Evolutionary conservation across 2,329 filamentous ascomycete genomes (phyloP), one percentile per base, ranked within the genome.

Genomic region (Sporothrix phasma): DNA sequence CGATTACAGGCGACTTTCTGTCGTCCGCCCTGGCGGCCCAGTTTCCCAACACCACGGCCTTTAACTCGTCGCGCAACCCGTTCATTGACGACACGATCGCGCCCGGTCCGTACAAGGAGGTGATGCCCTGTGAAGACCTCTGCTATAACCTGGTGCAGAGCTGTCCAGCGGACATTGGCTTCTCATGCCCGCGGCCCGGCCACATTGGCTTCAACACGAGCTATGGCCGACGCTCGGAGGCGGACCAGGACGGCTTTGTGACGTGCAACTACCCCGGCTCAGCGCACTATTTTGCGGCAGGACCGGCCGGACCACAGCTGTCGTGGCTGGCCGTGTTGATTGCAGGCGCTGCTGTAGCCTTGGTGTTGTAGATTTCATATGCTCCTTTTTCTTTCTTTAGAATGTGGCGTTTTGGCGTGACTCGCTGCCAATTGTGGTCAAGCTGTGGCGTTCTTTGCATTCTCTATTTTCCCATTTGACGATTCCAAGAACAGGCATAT

Each of bases 81-180:
- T 76, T 84, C 56, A 94, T 97, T 69, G 92, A 97, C 71, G 70
- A 78, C 2, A 69, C 77, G 0, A 85, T 97, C 65, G 76, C 81
- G 67, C 92, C 94, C 0, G 94, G 94, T 0, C 94, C 94, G 0
- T 97, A 99, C 76, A 95, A 92, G 72, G 94, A 99, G 77, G 79
- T 97, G 22, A 78, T 96, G 8, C 94, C 94, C 0, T 97, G 93
- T 71, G 84, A 89, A 66, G 88, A 96, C 68, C 77, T 97, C 60
- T 99, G 94, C 77, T 94, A 92, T 73, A 84, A 88, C 62, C 80
- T 99, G 1, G 89, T 96, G 11, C 86, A 88, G 75, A 90, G 84
- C 72, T 99, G 94, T 75, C 93, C 94, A 0, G 82, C 91, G 0
- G 76, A 80, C 0, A 77, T 99, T 69, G 79, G 81, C 0, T 97